Percentiles rank a stretch among this genome's conserved stretches.
phyloP scores from a whole-genome alignment of 2,329 filamentous ascomycete species.

The Xylariaceae sp. region DNA sequence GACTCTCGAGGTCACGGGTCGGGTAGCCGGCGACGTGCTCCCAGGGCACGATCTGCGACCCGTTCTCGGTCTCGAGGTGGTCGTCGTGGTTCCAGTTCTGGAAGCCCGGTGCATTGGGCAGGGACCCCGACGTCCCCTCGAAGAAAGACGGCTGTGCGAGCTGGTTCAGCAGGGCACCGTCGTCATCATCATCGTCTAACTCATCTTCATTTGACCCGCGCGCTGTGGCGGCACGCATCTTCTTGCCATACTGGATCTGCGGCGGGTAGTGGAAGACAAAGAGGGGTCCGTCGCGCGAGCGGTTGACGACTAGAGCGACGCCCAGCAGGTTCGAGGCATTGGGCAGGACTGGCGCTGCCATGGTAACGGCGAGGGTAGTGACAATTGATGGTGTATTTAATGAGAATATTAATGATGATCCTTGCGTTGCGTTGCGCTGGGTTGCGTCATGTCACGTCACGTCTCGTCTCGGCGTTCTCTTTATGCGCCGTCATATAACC shows the following conservation, averaged over 20 bases:
- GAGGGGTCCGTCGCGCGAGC: conserved; percentile 71
- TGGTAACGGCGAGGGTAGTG: conserved; percentile 21
- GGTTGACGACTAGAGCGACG: conserved; percentile 67
- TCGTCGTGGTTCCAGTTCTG: conserved; percentile 48
- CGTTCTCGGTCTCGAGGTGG: conserved; percentile 50
- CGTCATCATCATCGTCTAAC: conserved; percentile 37
- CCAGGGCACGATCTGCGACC: conserved; percentile 59
- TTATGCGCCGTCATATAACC: too few relatives aligned
- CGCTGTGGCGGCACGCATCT: conserved; percentile 19
- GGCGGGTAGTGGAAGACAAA: conserved; percentile 88
- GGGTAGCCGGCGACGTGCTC: conserved; percentile 69
- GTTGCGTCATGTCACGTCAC: not conserved
- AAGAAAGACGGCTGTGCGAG: conserved; percentile 37
- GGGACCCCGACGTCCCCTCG: conserved; percentile 27
- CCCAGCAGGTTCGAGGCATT: conserved; percentile 57
- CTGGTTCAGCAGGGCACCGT: conserved; percentile 47
- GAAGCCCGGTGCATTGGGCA: conserved; percentile 36
- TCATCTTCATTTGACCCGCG: conserved; percentile 28
- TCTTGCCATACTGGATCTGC: conserved; percentile 42
- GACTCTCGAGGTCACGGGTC: conserved; percentile 71
- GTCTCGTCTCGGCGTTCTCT: not conserved
- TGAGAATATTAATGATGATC: not conserved
- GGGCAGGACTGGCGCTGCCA: conserved; percentile 47
- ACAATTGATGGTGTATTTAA: not conserved
- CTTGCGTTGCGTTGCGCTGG: not conserved